phyloP scores from a whole-genome alignment of 1,284 basidiomycete species.

The Rhodotorula sp. region DNA sequence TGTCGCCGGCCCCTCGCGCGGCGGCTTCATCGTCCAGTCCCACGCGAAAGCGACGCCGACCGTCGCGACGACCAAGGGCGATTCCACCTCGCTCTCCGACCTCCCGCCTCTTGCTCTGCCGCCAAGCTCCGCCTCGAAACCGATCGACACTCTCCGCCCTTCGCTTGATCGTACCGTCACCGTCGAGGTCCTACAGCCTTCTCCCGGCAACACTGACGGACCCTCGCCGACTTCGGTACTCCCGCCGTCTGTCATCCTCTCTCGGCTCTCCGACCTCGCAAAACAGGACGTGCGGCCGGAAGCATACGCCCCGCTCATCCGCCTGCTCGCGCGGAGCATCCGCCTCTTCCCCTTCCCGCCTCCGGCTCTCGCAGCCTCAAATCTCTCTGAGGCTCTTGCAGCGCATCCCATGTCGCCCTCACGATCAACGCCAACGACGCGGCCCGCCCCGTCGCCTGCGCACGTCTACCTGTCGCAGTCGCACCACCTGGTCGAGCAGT shows the following conservation, averaged over 20 bases:
- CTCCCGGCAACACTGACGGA: neutral
- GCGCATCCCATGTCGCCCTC: conserved; percentile 9
- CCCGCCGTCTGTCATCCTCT: conserved; percentile 37
- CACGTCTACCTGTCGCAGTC: conserved; percentile 41
- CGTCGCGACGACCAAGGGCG: conserved; percentile 31
- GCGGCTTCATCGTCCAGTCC: conserved; percentile 38
- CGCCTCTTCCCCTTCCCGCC: conserved; percentile 40
- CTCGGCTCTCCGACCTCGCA: conserved; percentile 23
- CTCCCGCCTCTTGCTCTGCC: conserved; percentile 9
- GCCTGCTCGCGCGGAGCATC: conserved; percentile 31
- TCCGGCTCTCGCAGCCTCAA: conserved; percentile 33
- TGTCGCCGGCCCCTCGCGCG: conserved; percentile 32
- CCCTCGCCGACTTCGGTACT: conserved; percentile 23
- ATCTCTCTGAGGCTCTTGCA: conserved; percentile 36
- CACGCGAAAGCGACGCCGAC: conserved; percentile 35
- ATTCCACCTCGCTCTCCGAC: conserved; percentile 18
- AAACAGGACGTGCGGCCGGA: neutral
- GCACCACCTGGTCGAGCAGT: conserved; percentile 21
- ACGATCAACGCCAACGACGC: neutral
- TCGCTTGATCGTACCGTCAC: conserved; percentile 19
- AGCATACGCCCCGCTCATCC: conserved; percentile 26
- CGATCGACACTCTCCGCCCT: neutral
- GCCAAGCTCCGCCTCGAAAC: neutral
- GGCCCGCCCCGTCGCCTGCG: conserved; percentile 29
- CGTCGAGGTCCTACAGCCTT: conserved; percentile 10